These are phyloP conservation scores for Exophiala dermatitidis DNA, from an alignment of 2,329 filamentous ascomycete species.

Conservation along the genomic window DNA sequence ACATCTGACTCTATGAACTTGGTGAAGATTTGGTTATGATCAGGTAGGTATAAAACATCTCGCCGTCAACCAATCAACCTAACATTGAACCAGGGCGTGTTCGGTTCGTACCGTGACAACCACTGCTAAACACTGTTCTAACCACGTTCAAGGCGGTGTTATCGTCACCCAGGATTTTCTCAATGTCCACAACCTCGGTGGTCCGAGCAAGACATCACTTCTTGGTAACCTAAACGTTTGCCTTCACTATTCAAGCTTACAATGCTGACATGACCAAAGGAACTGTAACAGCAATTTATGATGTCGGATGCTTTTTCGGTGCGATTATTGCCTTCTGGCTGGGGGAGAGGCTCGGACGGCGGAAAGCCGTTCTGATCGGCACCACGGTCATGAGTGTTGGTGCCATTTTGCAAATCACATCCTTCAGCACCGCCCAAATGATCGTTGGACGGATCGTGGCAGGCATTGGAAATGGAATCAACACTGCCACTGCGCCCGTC, in stretches of 20 bases:
- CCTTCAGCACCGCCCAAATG: conserved; percentile 44
- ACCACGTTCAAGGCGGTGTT: conserved; percentile 38
- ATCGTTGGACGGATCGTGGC: conserved; percentile 43
- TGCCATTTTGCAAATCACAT: conserved; percentile 42
- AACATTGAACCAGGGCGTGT: conserved; percentile 42
- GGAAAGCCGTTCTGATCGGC: conserved; percentile 43
- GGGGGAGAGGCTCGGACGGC: conserved; percentile 45
- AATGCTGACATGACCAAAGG: conserved; percentile 15
- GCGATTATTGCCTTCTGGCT: conserved; percentile 41
- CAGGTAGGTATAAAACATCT: conserved; percentile 1
- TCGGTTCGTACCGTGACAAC: conserved; percentile 33
- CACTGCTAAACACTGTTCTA: background rate
- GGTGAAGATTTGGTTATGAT: conserved; percentile 27
- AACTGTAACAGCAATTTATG: conserved; percentile 53
- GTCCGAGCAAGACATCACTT: conserved; percentile 30
- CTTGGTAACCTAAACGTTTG: conserved; percentile 7
- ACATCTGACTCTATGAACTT: background rate
- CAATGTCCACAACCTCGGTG: conserved; percentile 40
- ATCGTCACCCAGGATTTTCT: conserved; percentile 50
- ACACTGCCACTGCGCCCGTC: conserved; percentile 45
- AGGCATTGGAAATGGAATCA: conserved; percentile 47
- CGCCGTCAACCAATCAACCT: conserved; percentile 31
- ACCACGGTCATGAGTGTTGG: conserved; percentile 45
- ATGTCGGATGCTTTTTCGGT: conserved; percentile 55
- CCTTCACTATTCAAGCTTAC: background rate